Base-by-base conservation (phyloP, 2,329 filamentous ascomycete species). In the Neofusicoccum umdonicola region DNA sequence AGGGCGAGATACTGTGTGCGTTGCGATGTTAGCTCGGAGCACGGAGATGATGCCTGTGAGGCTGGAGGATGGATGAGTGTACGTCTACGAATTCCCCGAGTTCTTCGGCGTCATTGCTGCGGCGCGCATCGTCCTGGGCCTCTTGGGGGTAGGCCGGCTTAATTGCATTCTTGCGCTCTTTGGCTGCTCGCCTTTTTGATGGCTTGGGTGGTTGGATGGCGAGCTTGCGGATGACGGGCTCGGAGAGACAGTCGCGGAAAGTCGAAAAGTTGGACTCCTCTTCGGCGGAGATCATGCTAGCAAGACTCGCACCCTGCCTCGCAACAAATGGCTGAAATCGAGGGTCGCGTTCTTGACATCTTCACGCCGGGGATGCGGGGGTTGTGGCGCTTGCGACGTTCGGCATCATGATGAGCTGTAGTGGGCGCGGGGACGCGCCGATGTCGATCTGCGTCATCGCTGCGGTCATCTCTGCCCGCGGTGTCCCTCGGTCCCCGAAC, bases 21-120 rank as follows among this genome's bases (percentile, higher is more conserved):
- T 11, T 15, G 54, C 9, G 54, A 35, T 41, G 44, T 67, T n/a
- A 50, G 60, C 4, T 44, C 7, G 45, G 45, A 11, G 35, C 15
- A 6, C n/a, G 19, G 39, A 45, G 35, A 44, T 19, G 54, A 37
- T 5, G 45, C 4, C 13, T 13, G 17, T 34, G 11, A 11, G 19
- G 19, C 17, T 27, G 19, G 17, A n/a, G 12, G 41, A 19, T 68
- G 13, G 5, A 13, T 52, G 48, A 7, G 17, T 71, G 44, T 79
- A 87, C 85, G 70, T 93, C 88, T 62, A 91, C 87, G 76, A 96
- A 96, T 1, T 96, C 92, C 31, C 87, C 85, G 22, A 95, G 78
- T 63, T 93, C 91, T 69, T 90, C 88, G 4, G 85, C 85, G 69
- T 86, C 80, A 17, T 76, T 72, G 62, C 13, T 19, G 12, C 61